Conservation (phyloP, 768 basidiomycete species). For the Tulasnella sp. region DNA sequence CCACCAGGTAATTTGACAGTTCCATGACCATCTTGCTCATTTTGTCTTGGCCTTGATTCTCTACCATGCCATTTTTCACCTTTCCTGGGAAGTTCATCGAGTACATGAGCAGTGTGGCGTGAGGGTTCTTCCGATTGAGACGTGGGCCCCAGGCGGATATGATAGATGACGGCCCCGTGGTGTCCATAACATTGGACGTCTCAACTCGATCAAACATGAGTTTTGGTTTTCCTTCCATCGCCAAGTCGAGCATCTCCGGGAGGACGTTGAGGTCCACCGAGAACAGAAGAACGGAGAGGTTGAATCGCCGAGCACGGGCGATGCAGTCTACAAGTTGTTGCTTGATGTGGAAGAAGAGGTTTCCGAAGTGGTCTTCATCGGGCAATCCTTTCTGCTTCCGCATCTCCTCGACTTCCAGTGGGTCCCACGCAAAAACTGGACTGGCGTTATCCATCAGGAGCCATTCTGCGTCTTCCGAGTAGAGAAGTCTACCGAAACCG, state of each 20-base stretch:
- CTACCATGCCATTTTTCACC: background rate
- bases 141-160: slow-evolving; percentile 36
- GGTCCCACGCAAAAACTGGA: slow-evolving; percentile 49
- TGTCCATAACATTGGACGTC: slow-evolving; percentile 44
- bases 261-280: slow-evolving; percentile 33
- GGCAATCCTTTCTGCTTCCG: slow-evolving; percentile 37
- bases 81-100: slow-evolving; percentile 44
- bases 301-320: slow-evolving; percentile 31
- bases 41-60: background rate
- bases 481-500: slow-evolving; percentile 33
- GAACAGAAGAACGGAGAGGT: slow-evolving; percentile 34
- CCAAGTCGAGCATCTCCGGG: slow-evolving; percentile 32
- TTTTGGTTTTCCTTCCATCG: slow-evolving; percentile 16
- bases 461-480: slow-evolving; percentile 42
- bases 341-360: slow-evolving; percentile 12
- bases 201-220: slow-evolving; percentile 42
- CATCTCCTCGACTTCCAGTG: slow-evolving; percentile 31
- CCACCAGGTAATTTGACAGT: background rate
- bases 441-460: slow-evolving; percentile 36
- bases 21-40: background rate
- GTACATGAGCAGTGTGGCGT: slow-evolving; percentile 36
- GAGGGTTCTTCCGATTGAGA: slow-evolving; percentile 28
- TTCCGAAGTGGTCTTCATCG: slow-evolving; percentile 32
- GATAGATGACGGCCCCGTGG: slow-evolving; percentile 33
- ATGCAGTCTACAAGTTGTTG: slow-evolving; percentile 37